Conservation (phyloP, 176 grass and related monocot species). For the Rhipidocladum racemiflorum region DNA sequence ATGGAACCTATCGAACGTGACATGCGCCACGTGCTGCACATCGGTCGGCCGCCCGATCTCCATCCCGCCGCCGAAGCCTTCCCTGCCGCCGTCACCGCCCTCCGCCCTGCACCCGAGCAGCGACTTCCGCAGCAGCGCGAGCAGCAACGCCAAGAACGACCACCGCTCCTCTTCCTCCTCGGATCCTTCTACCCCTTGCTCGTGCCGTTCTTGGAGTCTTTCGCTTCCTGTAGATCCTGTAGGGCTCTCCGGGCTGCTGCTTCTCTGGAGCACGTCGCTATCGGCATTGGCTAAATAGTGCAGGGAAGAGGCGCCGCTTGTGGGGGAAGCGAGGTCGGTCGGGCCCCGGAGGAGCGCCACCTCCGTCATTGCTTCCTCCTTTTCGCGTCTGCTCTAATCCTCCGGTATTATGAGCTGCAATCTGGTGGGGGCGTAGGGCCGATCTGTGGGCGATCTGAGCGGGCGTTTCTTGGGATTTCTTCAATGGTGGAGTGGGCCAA, state of each 20-base stretch:
- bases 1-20: slow-evolving; percentile 96
- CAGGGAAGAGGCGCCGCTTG: slow-evolving; percentile 45
- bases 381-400: slow-evolving; percentile 40
- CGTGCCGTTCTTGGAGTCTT: neutral
- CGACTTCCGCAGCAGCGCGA: slow-evolving; percentile 75
- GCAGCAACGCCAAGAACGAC: slow-evolving; percentile 77
- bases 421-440: slow-evolving; percentile 36
- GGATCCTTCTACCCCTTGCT: neutral
- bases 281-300: slow-evolving; percentile 39
- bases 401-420: slow-evolving; percentile 20
- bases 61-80: slow-evolving; percentile 45
- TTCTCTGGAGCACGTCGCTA: slow-evolving; percentile 41
- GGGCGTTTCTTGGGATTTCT: slow-evolving; percentile 30
- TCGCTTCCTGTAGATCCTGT: slow-evolving; percentile 26
- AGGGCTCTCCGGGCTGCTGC: slow-evolving; percentile 1
- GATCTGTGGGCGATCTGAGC: neutral
- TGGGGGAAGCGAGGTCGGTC: slow-evolving; percentile 46
- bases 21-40: slow-evolving; percentile 88
- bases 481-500: slow-evolving; percentile 27
- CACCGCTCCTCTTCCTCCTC: slow-evolving; percentile 47
- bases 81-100: slow-evolving; percentile 15
- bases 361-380: slow-evolving; percentile 55
- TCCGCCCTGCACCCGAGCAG: slow-evolving; percentile 61
- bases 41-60: slow-evolving; percentile 91
- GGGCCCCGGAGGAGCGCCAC: slow-evolving; percentile 51